Evolutionary conservation across 495 filamentous ascomycete species (phyloP).

Genomic region (Tetracladium setigerum): DNA sequence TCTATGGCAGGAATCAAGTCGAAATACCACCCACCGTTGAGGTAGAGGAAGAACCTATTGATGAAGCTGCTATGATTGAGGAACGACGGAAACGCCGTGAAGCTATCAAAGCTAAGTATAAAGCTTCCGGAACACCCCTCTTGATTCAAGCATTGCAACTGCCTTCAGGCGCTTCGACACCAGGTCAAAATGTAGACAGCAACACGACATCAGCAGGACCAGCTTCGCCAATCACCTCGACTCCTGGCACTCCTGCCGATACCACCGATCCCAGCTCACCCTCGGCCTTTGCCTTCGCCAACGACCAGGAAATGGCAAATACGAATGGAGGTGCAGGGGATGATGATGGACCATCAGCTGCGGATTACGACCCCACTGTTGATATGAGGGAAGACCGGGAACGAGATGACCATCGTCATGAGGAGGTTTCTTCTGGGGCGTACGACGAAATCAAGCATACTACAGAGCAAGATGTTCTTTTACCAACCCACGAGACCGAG

Average conservation of each 20-base stretch:
- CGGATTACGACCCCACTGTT: slow-evolving; percentile 88
- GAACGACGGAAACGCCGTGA: slow-evolving; percentile 81
- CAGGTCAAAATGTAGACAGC: slow-evolving; percentile 33
- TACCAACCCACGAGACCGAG: slow-evolving; percentile 23
- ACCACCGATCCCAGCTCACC: slow-evolving; percentile 30
- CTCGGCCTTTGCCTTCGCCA: slow-evolving; percentile 28
- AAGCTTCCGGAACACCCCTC: slow-evolving; percentile 62
- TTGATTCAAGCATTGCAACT: slow-evolving; percentile 69
- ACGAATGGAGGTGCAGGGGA: slow-evolving; percentile 44
- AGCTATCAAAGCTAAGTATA: slow-evolving; percentile 79
- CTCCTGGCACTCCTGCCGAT: slow-evolving; percentile 39
- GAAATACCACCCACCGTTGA: slow-evolving; percentile 10
- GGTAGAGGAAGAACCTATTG: slow-evolving; percentile 44
- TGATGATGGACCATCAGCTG: slow-evolving; percentile 79
- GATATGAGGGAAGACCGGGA: slow-evolving; percentile 87
- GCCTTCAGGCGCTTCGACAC: slow-evolving; percentile 31
- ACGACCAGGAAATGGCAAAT: slow-evolving; percentile 60
- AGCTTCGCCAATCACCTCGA: slow-evolving; percentile 20
- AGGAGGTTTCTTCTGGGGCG: slow-evolving; percentile 47
- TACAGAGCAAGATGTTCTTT: slow-evolving; percentile 46
- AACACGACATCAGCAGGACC: slow-evolving; percentile 12
- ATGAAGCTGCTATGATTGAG: slow-evolving; percentile 76
- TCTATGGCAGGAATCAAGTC: slow-evolving; percentile 5
- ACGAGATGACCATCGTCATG: slow-evolving; percentile 57
- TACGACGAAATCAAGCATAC: slow-evolving; percentile 53